phyloP scores from a whole-genome alignment of 2,329 filamentous ascomycete species.

The Orbilia ellipsospora region DNA sequence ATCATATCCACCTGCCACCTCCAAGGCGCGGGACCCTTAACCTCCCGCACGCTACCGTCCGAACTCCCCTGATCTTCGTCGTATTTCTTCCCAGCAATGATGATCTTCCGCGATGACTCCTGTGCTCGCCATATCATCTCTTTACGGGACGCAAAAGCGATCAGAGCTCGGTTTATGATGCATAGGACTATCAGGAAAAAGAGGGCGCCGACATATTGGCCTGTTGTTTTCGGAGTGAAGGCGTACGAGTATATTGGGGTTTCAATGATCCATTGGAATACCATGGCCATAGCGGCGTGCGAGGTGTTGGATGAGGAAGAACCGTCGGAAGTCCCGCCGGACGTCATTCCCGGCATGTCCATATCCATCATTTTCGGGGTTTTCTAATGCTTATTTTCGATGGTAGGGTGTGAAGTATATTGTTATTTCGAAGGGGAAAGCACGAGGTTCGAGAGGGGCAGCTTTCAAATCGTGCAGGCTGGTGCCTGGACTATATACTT shows the following conservation, averaged over 20 bases:
- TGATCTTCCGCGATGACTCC: conserved; percentile 44
- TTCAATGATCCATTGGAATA: conserved; percentile 73
- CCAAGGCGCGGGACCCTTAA: conserved; percentile 76
- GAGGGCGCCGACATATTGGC: conserved; percentile 86
- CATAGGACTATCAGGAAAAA: conserved; percentile 87
- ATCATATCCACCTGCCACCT: conserved; percentile 82
- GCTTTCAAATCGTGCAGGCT: too few species aligned
- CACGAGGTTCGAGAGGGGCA: neutral
- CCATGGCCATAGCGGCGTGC: conserved; percentile 66
- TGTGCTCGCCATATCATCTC: conserved; percentile 54
- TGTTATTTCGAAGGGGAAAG: neutral
- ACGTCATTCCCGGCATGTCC: neutral
- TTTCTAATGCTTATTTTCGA: neutral
- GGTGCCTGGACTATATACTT: too few species aligned
- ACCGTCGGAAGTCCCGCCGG: conserved; percentile 20
- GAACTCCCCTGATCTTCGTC: conserved; percentile 31
- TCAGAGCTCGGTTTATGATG: conserved; percentile 75
- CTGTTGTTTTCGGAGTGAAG: conserved; percentile 79
- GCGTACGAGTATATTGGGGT: conserved; percentile 74
- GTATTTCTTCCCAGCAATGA: conserved; percentile 51
- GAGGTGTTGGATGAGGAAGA: conserved; percentile 24
- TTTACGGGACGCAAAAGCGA: conserved; percentile 73
- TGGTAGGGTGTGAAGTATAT: neutral
- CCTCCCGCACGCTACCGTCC: conserved; percentile 17
- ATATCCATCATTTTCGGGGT: neutral